Evolutionary conservation across 2,329 filamentous ascomycete genomes (phyloP).

Genomic region (Paecilomyces sp.): DNA sequence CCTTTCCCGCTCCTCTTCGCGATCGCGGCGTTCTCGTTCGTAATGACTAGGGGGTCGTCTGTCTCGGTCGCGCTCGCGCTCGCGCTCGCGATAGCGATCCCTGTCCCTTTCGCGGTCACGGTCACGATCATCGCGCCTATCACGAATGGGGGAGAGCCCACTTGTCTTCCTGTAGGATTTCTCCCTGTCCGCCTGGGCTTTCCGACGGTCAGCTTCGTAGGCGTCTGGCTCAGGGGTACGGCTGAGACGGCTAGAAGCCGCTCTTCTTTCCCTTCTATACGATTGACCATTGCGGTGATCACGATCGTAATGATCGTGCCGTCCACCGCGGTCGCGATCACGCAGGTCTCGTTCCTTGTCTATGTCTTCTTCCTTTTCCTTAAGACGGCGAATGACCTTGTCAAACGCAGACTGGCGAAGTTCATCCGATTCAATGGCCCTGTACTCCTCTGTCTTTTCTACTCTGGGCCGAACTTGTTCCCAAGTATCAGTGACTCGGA

Average conservation of each 20-base stretch:
- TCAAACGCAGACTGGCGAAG: constrained; percentile 79
- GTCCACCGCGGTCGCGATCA: constrained; percentile 36
- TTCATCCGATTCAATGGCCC: constrained; percentile 75
- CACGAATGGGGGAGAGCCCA: constrained; percentile 45
- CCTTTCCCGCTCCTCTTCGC: constrained; percentile 85
- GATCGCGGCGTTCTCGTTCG: constrained; percentile 77
- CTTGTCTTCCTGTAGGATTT: constrained; percentile 84
- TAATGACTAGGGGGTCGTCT: constrained; percentile 44
- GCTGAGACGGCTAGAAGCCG: constrained; percentile 54
- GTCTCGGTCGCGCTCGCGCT: constrained; percentile 27
- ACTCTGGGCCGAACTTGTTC: constrained; percentile 78
- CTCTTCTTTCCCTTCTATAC: constrained; percentile 30
- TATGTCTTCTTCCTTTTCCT: constrained; percentile 78
- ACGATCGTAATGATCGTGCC: constrained; percentile 54
- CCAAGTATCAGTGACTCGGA: constrained; percentile 73
- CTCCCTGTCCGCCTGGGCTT: constrained; percentile 89
- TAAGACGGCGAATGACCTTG: constrained; percentile 82
- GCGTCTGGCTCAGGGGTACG: constrained; percentile 87
- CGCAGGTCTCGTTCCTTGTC: constrained; percentile 53
- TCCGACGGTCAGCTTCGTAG: constrained; percentile 91
- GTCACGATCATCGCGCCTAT: constrained; percentile 31
- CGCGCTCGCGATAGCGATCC: constrained; percentile 33
- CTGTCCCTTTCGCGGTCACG: constrained; percentile 26
- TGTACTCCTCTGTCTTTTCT: constrained; percentile 75
- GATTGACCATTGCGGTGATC: constrained; percentile 45